Base-by-base conservation (phyloP, 2,329 filamentous ascomycete species). In the Hymenoscyphus salicellus region DNA sequence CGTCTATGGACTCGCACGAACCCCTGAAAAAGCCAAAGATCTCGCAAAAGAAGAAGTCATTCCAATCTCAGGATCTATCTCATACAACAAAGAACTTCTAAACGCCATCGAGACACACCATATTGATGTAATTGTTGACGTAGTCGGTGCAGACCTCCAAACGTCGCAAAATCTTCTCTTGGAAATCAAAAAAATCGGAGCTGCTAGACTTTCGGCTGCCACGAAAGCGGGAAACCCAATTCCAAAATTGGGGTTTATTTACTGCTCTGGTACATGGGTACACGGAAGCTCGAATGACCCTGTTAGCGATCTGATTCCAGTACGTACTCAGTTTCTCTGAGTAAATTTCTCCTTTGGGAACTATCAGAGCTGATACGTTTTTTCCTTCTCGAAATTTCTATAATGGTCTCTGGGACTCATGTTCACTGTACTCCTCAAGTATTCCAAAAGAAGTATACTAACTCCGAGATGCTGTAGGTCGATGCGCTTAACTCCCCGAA, bases 291-390 rank as follows among this genome's bases (percentile, higher is more conserved):
- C 69, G 4, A 43, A 67, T 3, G 60, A 61, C 0, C 65, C 69
- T 0, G 71, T 76, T 20, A 75, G 71, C 58, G 76, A 78, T 59
- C 61, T 76, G 3, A 68, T 70, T 14, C 69, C 72, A 7, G 72
- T 76, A 1, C n/a, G 87, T 88, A 83, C 82, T 65, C 74, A 64
- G 84, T 14, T 74, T 78, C 0, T 83, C 85, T 0, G 87, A 83
- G 82, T 84, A 81, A 38, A 78, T 79, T 0, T 71, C 83, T 1
- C 80, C 80, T 3, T 70, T 77, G 3, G 82, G 82, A 77, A 78
- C 36, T 83, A 83, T 74, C 77, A 81, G 68, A 76, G 75, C 4
- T 33, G 11, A 33, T 6, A 33, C 32, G 11, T n/a, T 33, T 33
- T 10, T 10, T 10, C 7, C 7, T 6, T 33, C 32, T 33, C 32